These are phyloP conservation scores for Lignosus rhinocerotis DNA, from an alignment of 1,284 basidiomycete species.

Conservation along the genomic window DNA sequence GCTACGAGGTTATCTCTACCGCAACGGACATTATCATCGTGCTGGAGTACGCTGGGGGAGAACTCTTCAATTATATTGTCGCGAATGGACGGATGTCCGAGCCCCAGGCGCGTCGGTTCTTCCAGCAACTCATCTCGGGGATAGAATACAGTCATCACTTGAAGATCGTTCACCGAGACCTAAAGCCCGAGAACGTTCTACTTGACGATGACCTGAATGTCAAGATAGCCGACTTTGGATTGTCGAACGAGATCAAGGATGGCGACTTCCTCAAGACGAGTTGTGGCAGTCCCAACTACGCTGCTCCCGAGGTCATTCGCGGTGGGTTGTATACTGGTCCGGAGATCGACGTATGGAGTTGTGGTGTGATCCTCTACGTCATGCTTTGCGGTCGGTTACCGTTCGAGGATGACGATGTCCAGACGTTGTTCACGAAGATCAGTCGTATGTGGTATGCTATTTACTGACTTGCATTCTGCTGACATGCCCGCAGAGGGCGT, in stretches of 20 bases:
- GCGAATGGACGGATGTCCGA: conserved; percentile 87
- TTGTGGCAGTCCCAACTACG: conserved; percentile 95
- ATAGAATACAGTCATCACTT: conserved; percentile 94
- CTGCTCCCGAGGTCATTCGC: conserved; percentile 93
- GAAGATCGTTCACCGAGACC: conserved; percentile 94
- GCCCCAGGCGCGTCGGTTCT: conserved; percentile 83
- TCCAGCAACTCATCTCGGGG: conserved; percentile 95
- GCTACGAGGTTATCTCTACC: conserved; percentile 95
- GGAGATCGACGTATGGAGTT: conserved; percentile 98
- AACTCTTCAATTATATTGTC: conserved; percentile 96
- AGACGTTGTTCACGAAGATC: conserved; percentile 89
- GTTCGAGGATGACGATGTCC: conserved; percentile 95
- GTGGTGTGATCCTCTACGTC: conserved; percentile 94
- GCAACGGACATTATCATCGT: conserved; percentile 95
- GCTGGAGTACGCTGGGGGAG: conserved; percentile 89
- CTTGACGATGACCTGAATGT: conserved; percentile 81
- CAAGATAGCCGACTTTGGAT: conserved; percentile 95
- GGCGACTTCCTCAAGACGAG: conserved; percentile 94
- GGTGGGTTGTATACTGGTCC: conserved; percentile 93
- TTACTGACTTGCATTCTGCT: conserved; percentile 1
- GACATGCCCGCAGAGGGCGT: conserved; percentile 62
- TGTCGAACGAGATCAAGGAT: conserved; percentile 92
- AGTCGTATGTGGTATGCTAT: conserved; percentile 60
- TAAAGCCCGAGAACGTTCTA: conserved; percentile 92
- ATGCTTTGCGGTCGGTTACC: conserved; percentile 92